Evolutionary conservation across 1,139 yeast genomes (phyloP).

Genomic region (Suhomyces choctaworum): DNA sequence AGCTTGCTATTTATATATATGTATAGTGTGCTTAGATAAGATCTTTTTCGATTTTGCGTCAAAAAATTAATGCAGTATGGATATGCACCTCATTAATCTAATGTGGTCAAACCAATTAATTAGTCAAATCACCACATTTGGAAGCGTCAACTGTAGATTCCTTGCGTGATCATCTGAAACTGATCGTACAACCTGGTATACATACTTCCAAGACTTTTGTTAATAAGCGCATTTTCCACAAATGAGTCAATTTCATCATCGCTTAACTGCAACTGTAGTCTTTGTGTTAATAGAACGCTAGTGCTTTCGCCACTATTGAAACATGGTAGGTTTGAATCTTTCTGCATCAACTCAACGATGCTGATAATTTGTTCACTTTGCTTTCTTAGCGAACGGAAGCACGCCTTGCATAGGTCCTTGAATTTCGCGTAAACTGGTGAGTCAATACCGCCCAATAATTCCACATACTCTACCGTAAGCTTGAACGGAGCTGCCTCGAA

Average conservation of each 20-base stretch:
- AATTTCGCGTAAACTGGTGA: conserved; percentile 60
- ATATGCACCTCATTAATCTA: no score
- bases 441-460: conserved; percentile 76
- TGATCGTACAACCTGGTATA: conserved; percentile 93
- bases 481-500: conserved; percentile 98
- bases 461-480: conserved; percentile 83
- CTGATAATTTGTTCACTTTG: conserved; percentile 71
- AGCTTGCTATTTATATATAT: background rate
- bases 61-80: no score
- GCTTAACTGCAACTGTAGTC: conserved; percentile 73
- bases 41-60: no score
- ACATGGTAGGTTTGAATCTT: conserved; percentile 86
- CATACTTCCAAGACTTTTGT: conserved; percentile 81
- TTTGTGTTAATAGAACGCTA: conserved; percentile 69
- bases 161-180: conserved; percentile 90
- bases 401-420: conserved; percentile 60
- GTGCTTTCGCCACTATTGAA: conserved; percentile 86
- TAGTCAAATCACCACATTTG: conserved; percentile 9
- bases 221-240: conserved; percentile 73
- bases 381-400: conserved; percentile 70
- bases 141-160: conserved; percentile 81
- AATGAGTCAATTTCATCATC: conserved; percentile 75
- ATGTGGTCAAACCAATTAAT: no score
- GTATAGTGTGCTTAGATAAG: background rate
- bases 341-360: conserved; percentile 91